Percentiles rank a stretch among this genome's conserved stretches.
phyloP scores from a whole-genome alignment of 768 basidiomycete genomes.

The Hydnomerulius pinastri region DNA sequence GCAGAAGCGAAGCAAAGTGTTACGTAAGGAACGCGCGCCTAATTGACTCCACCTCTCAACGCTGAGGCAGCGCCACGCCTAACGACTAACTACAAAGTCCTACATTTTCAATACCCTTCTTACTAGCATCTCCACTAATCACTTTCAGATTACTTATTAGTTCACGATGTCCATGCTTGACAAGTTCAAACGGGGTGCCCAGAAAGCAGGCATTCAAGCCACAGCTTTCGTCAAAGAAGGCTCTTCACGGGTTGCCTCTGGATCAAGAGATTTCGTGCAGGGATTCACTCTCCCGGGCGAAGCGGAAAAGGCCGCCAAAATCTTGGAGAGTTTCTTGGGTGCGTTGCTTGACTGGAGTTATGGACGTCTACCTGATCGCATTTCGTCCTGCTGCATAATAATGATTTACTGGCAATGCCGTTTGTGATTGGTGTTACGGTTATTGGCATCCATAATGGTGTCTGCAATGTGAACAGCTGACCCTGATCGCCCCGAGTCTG shows the following conservation, averaged over 20 bases:
- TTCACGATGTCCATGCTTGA: constrained; percentile 66
- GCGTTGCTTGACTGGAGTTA: constrained; percentile 15
- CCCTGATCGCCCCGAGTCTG: constrained; percentile 83
- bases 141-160: no score
- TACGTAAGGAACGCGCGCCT: no score
- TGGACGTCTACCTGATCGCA: no score
- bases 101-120: no score
- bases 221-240: constrained; percentile 71
- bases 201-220: constrained; percentile 82
- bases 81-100: no score
- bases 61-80: no score
- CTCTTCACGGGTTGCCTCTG: constrained; percentile 67
- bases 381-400: no score
- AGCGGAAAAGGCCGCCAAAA: constrained; percentile 92
- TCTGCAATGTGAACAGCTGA: constrained; percentile 56
- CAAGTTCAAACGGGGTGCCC: constrained; percentile 78
- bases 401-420: no score
- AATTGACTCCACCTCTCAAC: no score
- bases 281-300: constrained; percentile 90
- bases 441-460: not conserved
- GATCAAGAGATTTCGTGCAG: constrained; percentile 77
- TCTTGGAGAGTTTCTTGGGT: constrained; percentile 91
- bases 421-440: no score
- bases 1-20: no score
- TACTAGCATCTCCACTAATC: no score